Evolutionary conservation across 306 rosid species (phyloP), one percentile per base, ranked within the genome.

Genomic region (Corylus heterophylla): DNA sequence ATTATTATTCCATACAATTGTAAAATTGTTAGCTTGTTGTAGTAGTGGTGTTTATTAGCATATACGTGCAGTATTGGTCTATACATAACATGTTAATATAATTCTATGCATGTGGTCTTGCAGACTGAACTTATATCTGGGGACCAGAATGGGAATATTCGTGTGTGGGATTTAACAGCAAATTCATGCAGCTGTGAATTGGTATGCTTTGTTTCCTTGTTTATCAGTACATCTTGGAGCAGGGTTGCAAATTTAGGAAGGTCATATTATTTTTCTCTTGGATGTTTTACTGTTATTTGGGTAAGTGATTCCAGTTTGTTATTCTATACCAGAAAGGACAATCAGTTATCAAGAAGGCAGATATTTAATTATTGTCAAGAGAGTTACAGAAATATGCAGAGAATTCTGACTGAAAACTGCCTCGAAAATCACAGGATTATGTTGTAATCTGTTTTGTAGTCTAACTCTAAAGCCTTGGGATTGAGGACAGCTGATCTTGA

Each of bases 111-210:
- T 76, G 73, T 80, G 66, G 62, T 87, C 77, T 82, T 69, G 82
- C 92, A 93, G 99, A 96, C 96, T 71, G 99, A 96, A 86, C 92
- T 96, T 50, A 93, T 96, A 85, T 96, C 99, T 44, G 99, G 98
- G 67, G 99, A 96, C 88, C 98, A 96, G 85, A 96, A 96, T 84
- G 98, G 99, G 74, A 96, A 96, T 61, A 96, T 96, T 66, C 97
- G 98, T 74, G 99, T 96, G 73, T 96, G 99, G 99, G 99, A 96
- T 83, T 90, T 96, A 90, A 96, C 99, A 18, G 99, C 98, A 73
- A 96, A 96, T 81, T 93, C 98, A 61, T 96, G 99, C 88, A 93
- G 99, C 84, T 96, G 99, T 63, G 99, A 96, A 89, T 74, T 96
- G 98, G 99, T 96, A 93, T 48, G 77, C 29, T 49, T 62, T n/a